A percentile compares a stretch with the other conserved stretches of the same genome.
Conservation (phyloP, 2,329 filamentous ascomycete species). For the Colletotrichum brevisporum region DNA sequence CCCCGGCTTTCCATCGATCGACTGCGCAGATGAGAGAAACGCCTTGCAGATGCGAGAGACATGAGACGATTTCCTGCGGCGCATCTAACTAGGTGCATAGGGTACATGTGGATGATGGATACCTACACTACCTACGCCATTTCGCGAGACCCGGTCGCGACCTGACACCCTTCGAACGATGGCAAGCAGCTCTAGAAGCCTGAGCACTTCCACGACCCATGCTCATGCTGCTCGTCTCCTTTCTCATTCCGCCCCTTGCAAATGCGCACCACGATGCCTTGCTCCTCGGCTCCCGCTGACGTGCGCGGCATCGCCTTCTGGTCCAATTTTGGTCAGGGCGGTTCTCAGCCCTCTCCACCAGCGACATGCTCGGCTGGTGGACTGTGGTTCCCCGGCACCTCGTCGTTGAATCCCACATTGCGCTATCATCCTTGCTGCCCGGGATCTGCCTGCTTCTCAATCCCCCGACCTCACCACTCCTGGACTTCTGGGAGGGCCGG, state of each 20-base stretch:
- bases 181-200: constrained; percentile 3
- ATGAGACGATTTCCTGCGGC: constrained; percentile 7
- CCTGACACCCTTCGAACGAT: neutral
- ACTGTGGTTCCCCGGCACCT: constrained; percentile 32
- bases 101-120: too few relatives aligned
- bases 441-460: constrained; percentile 22
- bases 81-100: too few relatives aligned
- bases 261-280: constrained; percentile 11
- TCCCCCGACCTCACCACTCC: constrained; percentile 13
- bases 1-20: neutral
- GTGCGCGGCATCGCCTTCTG: constrained; percentile 18
- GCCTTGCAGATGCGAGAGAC: constrained; percentile 3
- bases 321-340: constrained; percentile 25
- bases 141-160: neutral
- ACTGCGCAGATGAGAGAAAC: neutral
- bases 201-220: constrained; percentile 6
- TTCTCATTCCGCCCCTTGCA: constrained; percentile 10
- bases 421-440: constrained; percentile 38
- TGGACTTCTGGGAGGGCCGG: constrained; percentile 8
- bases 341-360: constrained; percentile 29
- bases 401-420: constrained; percentile 38
- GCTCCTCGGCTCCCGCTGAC: constrained; percentile 30
- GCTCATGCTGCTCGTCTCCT: constrained; percentile 7
- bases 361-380: constrained; percentile 16
- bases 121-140: neutral